These are phyloP conservation scores for Aspergillus sp. DNA, from an alignment of 2,329 filamentous ascomycete genomes.

Conservation along the genomic window DNA sequence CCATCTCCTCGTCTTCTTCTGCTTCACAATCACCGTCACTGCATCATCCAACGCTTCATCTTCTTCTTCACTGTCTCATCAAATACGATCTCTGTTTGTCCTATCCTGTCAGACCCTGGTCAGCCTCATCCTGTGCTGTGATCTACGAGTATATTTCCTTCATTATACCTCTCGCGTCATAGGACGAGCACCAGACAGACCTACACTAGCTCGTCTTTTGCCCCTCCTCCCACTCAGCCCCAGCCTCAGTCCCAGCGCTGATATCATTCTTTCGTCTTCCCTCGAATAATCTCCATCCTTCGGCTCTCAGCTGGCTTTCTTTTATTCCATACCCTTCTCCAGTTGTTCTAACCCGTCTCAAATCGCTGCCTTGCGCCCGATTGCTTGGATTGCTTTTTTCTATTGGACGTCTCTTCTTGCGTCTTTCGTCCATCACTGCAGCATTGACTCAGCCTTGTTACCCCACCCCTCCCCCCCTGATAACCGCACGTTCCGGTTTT, in stretches of 20 bases:
- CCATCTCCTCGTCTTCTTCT: conserved; percentile 12
- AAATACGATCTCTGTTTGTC: not conserved
- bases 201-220: conserved; percentile 1
- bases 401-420: conserved; percentile 1
- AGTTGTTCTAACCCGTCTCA: not conserved
- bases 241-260: conserved; percentile 1
- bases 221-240: conserved; percentile 4
- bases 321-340: not conserved
- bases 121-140: not conserved
- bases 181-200: not conserved
- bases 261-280: conserved; percentile 6
- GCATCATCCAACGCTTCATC: not conserved
- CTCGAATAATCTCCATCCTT: not conserved
- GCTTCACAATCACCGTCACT: not conserved
- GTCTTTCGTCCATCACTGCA: not conserved
- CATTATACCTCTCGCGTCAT: conserved; percentile 7
- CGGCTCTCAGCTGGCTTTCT: not conserved
- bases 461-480: conserved; percentile 9
- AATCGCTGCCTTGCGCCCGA: conserved; percentile 1
- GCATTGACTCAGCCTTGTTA: conserved; percentile 13
- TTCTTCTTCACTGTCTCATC: conserved; percentile 2
- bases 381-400: not conserved
- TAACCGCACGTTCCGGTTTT: conserved; percentile 1
- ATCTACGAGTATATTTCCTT: conserved; percentile 5
- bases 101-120: not conserved